A percentile compares a stretch with the other conserved stretches of the same genome.
phyloP scores from a whole-genome alignment of 2,329 filamentous ascomycete genomes.

The Ophiostoma piceae region DNA sequence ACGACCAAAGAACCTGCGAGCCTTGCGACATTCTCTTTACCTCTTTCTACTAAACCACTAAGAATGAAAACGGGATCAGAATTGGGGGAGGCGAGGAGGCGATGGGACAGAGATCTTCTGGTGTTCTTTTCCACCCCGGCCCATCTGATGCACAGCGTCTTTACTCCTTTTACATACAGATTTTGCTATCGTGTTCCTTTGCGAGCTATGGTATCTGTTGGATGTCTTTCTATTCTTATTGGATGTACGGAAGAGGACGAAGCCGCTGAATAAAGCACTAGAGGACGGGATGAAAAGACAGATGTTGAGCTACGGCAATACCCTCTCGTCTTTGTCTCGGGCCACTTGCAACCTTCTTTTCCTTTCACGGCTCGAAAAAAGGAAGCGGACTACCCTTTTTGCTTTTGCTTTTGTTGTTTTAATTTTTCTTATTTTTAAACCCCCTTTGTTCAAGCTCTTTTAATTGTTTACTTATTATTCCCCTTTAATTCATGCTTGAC shows the following conservation, averaged over 20 bases:
- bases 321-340: neutral
- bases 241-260: conserved; percentile 11
- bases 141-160: neutral
- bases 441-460: conserved; percentile 15
- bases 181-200: conserved; percentile 6
- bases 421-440: conserved; percentile 16
- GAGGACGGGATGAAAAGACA: neutral
- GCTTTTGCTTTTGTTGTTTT: conserved; percentile 19
- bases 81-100: neutral
- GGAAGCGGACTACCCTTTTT: conserved; percentile 22
- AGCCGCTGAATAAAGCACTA: neutral
- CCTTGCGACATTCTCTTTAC: neutral
- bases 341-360: conserved; percentile 6
- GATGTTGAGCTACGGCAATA: neutral
- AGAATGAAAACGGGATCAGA: conserved; percentile 10
- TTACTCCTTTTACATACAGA: neutral
- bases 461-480: conserved; percentile 17
- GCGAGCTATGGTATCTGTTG: conserved; percentile 1
- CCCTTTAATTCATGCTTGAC: neutral
- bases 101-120: neutral
- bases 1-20: neutral
- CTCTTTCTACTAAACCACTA: neutral
- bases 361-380: conserved; percentile 16
- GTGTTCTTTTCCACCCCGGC: neutral
- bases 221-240: neutral